Evolutionary conservation across 2,329 filamentous ascomycete species (phyloP).

Genomic region (Thielaviopsis euricoi): DNA sequence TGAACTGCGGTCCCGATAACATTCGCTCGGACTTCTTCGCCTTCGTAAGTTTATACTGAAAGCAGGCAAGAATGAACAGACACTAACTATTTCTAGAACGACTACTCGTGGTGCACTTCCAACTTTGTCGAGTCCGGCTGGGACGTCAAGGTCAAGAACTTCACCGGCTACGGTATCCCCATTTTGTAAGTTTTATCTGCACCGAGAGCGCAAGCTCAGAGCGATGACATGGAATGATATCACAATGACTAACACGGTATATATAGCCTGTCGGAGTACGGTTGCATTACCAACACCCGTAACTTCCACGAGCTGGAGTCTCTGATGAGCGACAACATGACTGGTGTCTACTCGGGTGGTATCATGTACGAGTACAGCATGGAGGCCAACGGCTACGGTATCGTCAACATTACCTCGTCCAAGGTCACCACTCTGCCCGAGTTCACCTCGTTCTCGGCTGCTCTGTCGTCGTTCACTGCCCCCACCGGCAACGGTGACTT

Average conservation of each 20-base stretch:
- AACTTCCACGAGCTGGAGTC: conserved; percentile 64
- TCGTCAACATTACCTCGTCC: conserved; percentile 46
- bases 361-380: conserved; percentile 89
- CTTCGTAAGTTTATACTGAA: conserved; percentile 32
- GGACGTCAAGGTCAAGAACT: conserved; percentile 78
- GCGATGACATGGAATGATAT: neutral
- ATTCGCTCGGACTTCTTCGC: conserved; percentile 78
- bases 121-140: conserved; percentile 58
- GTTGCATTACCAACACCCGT: conserved; percentile 69
- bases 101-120: conserved; percentile 74
- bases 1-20: conserved; percentile 81
- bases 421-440: conserved; percentile 41
- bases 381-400: conserved; percentile 64
- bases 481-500: conserved; percentile 35
- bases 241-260: neutral
- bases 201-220: conserved; percentile 1
- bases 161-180: conserved; percentile 70
- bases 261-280: conserved; percentile 69
- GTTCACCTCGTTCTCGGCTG: conserved; percentile 38
- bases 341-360: conserved; percentile 79
- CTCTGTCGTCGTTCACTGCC: conserved; percentile 31
- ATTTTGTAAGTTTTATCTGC: conserved; percentile 45
- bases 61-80: too few relatives aligned
- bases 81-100: conserved; percentile 38
- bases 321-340: conserved; percentile 75